phyloP scores from a whole-genome alignment of 176 grass and related monocot genomes.

The Musa schizocarpa region DNA sequence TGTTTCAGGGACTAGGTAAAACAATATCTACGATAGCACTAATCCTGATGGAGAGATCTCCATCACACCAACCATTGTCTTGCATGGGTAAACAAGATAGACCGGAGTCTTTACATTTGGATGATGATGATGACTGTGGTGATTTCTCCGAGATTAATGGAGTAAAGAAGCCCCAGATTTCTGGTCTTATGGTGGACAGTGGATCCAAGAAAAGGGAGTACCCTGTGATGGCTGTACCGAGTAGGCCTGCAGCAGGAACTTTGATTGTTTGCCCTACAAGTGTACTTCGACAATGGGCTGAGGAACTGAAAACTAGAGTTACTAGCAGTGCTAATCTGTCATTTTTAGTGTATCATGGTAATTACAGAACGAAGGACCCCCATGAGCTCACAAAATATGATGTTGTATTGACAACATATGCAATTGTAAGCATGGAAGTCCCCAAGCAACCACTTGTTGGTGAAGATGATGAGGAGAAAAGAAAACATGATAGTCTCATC shows the following conservation, averaged over 20 bases:
- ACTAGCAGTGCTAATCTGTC: conserved; percentile 71
- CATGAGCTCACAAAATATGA: conserved; percentile 81
- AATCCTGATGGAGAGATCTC: conserved; percentile 78
- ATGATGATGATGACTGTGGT: conserved; percentile 53
- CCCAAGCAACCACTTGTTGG: conserved; percentile 84
- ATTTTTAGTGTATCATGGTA: conserved; percentile 89
- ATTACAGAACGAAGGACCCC: conserved; percentile 78
- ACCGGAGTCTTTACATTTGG: conserved; percentile 73
- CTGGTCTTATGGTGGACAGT: conserved; percentile 19
- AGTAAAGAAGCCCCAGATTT: conserved; percentile 28
- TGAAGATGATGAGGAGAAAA: conserved; percentile 81
- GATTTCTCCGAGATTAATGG: conserved; percentile 31
- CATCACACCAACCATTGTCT: conserved; percentile 30
- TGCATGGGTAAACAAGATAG: conserved; percentile 33
- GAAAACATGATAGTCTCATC: conserved; percentile 44
- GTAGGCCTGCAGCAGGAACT: conserved; percentile 86
- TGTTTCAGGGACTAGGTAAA: conserved; percentile 85
- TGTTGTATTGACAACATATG: conserved; percentile 96
- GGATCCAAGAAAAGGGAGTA: conserved; percentile 32
- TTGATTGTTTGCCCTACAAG: conserved; percentile 98
- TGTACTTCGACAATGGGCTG: conserved; percentile 93
- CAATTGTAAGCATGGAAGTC: conserved; percentile 96
- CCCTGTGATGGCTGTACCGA: conserved; percentile 29
- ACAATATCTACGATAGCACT: conserved; percentile 89
- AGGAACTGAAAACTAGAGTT: conserved; percentile 87